Percentiles rank a stretch among this genome's conserved stretches.
Conservation (phyloP, 495 filamentous ascomycete genomes). For the Jackrogersella multiformis region DNA sequence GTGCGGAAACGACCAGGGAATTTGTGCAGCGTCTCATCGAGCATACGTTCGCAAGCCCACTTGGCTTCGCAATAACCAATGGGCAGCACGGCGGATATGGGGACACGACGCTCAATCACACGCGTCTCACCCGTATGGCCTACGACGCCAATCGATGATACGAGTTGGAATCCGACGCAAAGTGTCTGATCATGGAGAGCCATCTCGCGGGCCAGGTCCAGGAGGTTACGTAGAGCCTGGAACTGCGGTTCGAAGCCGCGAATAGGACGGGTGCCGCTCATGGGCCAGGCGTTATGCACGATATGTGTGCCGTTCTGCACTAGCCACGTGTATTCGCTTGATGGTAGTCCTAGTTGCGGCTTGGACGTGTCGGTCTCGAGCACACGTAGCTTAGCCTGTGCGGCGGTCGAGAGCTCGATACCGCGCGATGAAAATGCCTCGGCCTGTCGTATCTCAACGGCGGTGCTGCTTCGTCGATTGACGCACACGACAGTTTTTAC, state of each 20-base stretch:
- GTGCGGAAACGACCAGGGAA: background rate
- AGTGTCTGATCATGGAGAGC: background rate
- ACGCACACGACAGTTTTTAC: constrained; percentile 57
- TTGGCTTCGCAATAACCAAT: background rate
- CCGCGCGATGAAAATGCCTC: constrained; percentile 48
- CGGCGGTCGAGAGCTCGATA: constrained; percentile 40
- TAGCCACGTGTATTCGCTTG: constrained; percentile 44
- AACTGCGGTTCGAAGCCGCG: background rate
- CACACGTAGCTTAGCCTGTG: constrained; percentile 53
- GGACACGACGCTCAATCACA: background rate
- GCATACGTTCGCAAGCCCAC: background rate
- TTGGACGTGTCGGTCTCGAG: constrained; percentile 57
- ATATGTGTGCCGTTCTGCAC: background rate
- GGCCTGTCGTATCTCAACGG: constrained; percentile 47
- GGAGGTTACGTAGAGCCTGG: background rate
- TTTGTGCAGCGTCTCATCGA: background rate
- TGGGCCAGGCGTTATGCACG: background rate
- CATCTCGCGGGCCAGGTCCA: background rate
- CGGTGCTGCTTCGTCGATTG: constrained; percentile 49
- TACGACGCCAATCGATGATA: background rate
- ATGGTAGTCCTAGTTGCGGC: constrained; percentile 55
- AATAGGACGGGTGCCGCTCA: background rate
- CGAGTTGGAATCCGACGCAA: background rate
- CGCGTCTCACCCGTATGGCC: background rate
- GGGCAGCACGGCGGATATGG: background rate